phyloP scores from a whole-genome alignment of 192 early-diverging fungal genomes.

The Haplosporangium gracile region DNA sequence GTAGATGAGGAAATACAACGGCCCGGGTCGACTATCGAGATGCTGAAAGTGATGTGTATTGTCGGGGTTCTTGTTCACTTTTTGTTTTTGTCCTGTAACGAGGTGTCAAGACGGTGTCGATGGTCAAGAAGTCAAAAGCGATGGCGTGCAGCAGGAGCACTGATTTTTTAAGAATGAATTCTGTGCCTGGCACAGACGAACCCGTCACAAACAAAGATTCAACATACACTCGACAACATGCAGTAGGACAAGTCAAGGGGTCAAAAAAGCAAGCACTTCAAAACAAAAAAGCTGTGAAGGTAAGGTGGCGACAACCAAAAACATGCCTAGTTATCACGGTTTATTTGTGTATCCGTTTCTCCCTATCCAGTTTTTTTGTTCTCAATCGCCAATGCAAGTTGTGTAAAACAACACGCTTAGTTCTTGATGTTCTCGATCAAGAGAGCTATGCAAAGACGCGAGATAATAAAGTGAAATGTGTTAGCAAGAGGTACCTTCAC shows the following conservation, averaged over 20 bases:
- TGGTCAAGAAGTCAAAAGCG: too few relatives aligned
- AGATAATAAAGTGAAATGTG: not conserved
- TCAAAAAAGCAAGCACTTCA: not conserved
- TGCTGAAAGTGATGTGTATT: not conserved
- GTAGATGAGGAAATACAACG: not conserved
- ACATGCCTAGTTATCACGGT: slow-evolving; percentile 22
- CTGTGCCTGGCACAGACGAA: too few relatives aligned
- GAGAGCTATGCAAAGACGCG: slow-evolving; percentile 32
- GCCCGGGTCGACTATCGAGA: not conserved
- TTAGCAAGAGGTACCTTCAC: not conserved
- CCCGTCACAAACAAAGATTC: too few relatives aligned
- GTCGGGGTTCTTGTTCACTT: not conserved
- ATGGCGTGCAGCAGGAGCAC: too few relatives aligned
- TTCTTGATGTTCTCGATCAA: slow-evolving; percentile 58
- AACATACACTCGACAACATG: too few relatives aligned
- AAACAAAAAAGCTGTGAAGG: not conserved
- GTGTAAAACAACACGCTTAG: slow-evolving; percentile 31
- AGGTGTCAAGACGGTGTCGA: too few relatives aligned
- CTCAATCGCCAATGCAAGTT: not conserved
- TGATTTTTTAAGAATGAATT: too few relatives aligned
- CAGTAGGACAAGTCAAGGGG: not conserved
- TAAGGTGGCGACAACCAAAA: slow-evolving; percentile 12
- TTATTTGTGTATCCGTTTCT: slow-evolving; percentile 10
- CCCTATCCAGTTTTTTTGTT: slow-evolving; percentile 11
- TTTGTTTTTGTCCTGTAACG: not conserved